Evolutionary conservation across 2,329 filamentous ascomycete species (phyloP), one percentile per base, ranked within the genome.

Genomic region (Beauveria scarabaeidicola): DNA sequence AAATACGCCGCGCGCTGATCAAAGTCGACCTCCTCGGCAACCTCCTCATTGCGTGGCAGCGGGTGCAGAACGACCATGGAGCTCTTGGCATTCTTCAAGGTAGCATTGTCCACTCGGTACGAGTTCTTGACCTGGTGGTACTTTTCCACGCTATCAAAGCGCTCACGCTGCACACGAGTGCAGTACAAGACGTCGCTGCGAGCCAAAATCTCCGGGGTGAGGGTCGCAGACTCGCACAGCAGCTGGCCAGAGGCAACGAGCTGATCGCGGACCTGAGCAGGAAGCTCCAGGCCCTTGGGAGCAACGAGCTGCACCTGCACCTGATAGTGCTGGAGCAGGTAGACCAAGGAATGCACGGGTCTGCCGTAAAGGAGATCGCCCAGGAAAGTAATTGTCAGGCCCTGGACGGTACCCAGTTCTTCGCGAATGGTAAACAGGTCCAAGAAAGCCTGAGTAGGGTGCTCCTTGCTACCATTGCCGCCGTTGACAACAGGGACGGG

Each of bases 371-470:
- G 86, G 61, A 99, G 85, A 70, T 99, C 94, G 68, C 94, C 94
- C 48, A 91, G 82, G 74, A 99, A 99, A 54, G 94, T 99, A 70
- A 99, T 95, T 48, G 91, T 97, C 64, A 99, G 80, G 56, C 93
- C 93, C 70, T 93, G 92, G 60, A 97, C 93, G 0, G 92, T 97
- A 64, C 94, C 94, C 9, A 97, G 82, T 75, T 99, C 94, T 75
- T 99, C 94, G 66, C 94, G 90, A 70, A 99, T 99, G 58, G 94
- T 97, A 80, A 97, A 99, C 61, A 99, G 87, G 69, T 99, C 94
- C 23, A 99, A 80, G 82, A 99, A 94, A 0, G 94, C 94, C 76
- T 99, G 94, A 0, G 94, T 99, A 0, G 94, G 94, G 76, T 99
- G 94, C 78, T 99, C 94, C 68, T 90, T 87, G 75, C 89, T 91